Conservation (phyloP, 805 yeast species). For the Citeromyces nyonsensis region DNA sequence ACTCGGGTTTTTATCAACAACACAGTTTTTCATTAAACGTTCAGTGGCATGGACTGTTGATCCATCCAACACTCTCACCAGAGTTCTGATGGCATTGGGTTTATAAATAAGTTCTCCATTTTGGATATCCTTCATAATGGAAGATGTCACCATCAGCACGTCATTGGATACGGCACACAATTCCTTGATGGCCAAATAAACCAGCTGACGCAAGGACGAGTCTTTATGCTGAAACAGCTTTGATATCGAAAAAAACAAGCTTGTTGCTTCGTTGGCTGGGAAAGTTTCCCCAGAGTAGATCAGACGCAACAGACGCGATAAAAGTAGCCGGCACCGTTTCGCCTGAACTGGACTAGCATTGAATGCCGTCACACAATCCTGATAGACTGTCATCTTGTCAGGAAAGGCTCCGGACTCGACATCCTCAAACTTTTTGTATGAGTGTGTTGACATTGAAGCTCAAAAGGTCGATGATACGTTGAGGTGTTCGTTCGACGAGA, state of each 20-base stretch:
- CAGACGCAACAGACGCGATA: conserved; percentile 73
- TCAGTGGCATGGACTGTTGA: conserved; percentile 88
- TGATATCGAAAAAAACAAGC: conserved; percentile 83
- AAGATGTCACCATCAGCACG: conserved; percentile 93
- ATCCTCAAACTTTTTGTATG: conserved; percentile 78
- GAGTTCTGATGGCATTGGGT: conserved; percentile 89
- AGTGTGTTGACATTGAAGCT: conserved; percentile 55
- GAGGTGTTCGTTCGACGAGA: too few species aligned
- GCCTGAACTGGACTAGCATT: conserved; percentile 85
- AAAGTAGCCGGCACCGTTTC: conserved; percentile 66
- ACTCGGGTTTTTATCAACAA: conserved; percentile 80
- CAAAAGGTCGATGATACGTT: too few species aligned
- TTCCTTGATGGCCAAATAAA: conserved; percentile 88
- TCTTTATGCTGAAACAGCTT: conserved; percentile 90
- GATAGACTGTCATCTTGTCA: conserved; percentile 95
- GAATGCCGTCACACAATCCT: conserved; percentile 86
- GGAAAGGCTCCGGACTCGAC: conserved; percentile 52
- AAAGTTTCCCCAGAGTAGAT: conserved; percentile 78
- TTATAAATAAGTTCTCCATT: conserved; percentile 73
- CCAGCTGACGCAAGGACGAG: conserved; percentile 78
- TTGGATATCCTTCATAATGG: conserved; percentile 96
- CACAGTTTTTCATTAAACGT: conserved; percentile 80
- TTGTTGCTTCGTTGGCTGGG: conserved; percentile 81
- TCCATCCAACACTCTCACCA: conserved; percentile 79
- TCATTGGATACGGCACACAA: conserved; percentile 75